Conservation (phyloP, 2,329 filamentous ascomycete species). For the Xylaria sp. region DNA sequence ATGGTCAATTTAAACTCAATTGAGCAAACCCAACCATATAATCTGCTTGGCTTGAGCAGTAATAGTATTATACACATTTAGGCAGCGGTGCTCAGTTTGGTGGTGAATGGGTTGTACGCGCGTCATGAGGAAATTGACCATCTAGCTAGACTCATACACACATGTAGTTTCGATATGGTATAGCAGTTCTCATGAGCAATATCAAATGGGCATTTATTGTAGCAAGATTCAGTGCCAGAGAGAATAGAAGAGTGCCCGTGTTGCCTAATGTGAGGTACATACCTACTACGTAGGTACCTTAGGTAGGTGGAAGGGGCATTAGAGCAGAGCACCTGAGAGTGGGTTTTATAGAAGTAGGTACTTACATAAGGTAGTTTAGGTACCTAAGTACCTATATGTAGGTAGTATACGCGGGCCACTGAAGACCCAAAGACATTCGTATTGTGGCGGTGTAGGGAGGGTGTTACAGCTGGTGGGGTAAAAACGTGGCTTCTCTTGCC, state of each 20-base stretch:
- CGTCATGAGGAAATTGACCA: neutral
- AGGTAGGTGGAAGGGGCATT: too few relatives aligned
- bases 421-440: neutral
- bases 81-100: conserved; percentile 10
- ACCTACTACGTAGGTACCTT: too few relatives aligned
- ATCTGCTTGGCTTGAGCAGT: neutral
- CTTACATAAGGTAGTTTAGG: too few relatives aligned
- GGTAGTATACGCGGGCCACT: too few relatives aligned
- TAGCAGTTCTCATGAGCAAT: neutral
- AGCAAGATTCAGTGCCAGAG: neutral
- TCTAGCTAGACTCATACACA: neutral
- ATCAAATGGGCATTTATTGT: neutral
- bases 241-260: too few relatives aligned
- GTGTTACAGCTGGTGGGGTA: conserved; percentile 31
- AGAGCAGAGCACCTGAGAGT: too few relatives aligned
- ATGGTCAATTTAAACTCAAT: neutral
- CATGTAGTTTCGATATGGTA: neutral
- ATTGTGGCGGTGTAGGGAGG: conserved; percentile 29
- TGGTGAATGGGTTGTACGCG: conserved; percentile 12
- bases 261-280: too few relatives aligned
- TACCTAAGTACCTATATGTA: neutral
- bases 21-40: neutral
- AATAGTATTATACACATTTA: conserved; percentile 5
- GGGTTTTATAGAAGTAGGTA: neutral
- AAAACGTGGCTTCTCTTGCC: conserved; percentile 35